phyloP scores from a whole-genome alignment of 78 protist species.

The Pelomyxa schiedti region DNA sequence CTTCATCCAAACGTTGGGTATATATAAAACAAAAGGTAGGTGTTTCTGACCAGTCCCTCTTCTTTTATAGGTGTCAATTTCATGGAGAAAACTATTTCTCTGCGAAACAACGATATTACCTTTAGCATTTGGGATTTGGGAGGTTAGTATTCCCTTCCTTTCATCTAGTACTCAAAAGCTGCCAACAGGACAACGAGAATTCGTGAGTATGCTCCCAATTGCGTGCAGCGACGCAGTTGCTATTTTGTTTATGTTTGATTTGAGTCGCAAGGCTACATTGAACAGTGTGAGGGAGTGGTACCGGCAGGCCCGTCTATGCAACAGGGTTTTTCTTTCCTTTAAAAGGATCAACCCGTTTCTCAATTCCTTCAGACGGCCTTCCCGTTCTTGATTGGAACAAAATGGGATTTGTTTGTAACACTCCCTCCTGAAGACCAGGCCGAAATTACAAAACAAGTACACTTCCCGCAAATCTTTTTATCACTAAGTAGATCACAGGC shows the following conservation, averaged over 20 bases:
- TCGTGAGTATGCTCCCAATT: slow-evolving; percentile 90
- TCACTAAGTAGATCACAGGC: slow-evolving; percentile 58
- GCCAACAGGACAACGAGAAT: slow-evolving; percentile 75
- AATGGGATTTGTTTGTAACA: slow-evolving; percentile 71
- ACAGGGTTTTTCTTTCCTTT: slow-evolving; percentile 35
- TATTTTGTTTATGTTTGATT: slow-evolving; percentile 93
- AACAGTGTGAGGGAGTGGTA: slow-evolving; percentile 87
- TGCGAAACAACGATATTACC: slow-evolving; percentile 79
- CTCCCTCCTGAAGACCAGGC: slow-evolving; percentile 72
- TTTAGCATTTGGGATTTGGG: slow-evolving; percentile 95
- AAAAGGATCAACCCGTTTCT: neutral
- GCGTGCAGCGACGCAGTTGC: slow-evolving; percentile 94
- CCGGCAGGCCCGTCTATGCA: slow-evolving; percentile 84
- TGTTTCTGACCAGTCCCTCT: no score
- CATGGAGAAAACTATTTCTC: slow-evolving; percentile 84
- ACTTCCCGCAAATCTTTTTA: neutral
- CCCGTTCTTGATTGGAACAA: slow-evolving; percentile 89
- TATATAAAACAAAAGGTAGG: no score
- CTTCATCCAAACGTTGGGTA: slow-evolving; percentile 87
- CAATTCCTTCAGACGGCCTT: slow-evolving; percentile 45
- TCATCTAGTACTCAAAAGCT: slow-evolving; percentile 1
- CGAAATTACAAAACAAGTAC: slow-evolving; percentile 66
- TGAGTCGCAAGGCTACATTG: slow-evolving; percentile 80
- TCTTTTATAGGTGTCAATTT: slow-evolving; percentile 86
- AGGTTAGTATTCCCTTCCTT: slow-evolving; percentile 34